Percentiles rank a stretch among this genome's conserved stretches.
These are phyloP conservation scores for Ogataea sp. DNA, from an alignment of 805 yeast species.

Conservation along the genomic window DNA sequence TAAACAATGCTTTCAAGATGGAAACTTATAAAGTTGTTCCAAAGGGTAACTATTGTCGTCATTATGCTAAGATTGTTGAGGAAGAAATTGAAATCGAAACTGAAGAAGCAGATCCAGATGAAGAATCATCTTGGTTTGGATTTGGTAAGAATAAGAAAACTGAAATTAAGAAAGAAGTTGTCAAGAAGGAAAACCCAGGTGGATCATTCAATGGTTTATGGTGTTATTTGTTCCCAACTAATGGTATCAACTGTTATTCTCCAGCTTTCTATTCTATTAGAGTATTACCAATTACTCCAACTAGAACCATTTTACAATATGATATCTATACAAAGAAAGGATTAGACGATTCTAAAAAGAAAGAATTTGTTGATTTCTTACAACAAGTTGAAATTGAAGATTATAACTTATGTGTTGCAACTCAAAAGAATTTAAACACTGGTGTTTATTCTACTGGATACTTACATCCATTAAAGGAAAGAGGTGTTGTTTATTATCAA, in stretches of 20 bases:
- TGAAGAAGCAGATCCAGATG: constrained; percentile 24
- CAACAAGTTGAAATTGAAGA: constrained; percentile 58
- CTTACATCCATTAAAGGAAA: constrained; percentile 51
- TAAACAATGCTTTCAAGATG: constrained; percentile 49
- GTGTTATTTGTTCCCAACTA: constrained; percentile 53
- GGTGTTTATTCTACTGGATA: constrained; percentile 53
- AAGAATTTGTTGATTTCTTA: constrained; percentile 56
- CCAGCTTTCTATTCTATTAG: constrained; percentile 62
- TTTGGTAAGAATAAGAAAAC: constrained; percentile 40
- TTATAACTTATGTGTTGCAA: constrained; percentile 48
- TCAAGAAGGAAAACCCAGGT: constrained; percentile 41
- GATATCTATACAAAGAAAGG: constrained; percentile 59
- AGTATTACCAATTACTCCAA: constrained; percentile 46
- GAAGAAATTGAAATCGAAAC: constrained; percentile 21
- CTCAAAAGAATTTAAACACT: constrained; percentile 54
- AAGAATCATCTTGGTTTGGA: constrained; percentile 36
- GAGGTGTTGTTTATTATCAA: constrained; percentile 52
- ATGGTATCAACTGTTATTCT: constrained; percentile 56
- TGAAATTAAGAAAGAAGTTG: constrained; percentile 14
- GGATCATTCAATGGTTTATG: constrained; percentile 57
- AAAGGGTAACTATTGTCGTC: constrained; percentile 50
- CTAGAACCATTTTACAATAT: constrained; percentile 49
- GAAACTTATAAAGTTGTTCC: constrained; percentile 60
- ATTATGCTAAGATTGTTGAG: constrained; percentile 46
- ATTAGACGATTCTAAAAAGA: constrained; percentile 39